Evolutionary conservation across 1,139 yeast species (phyloP), one percentile per base, ranked within the genome.

Genomic region (Suhomyces ambrosiae): DNA sequence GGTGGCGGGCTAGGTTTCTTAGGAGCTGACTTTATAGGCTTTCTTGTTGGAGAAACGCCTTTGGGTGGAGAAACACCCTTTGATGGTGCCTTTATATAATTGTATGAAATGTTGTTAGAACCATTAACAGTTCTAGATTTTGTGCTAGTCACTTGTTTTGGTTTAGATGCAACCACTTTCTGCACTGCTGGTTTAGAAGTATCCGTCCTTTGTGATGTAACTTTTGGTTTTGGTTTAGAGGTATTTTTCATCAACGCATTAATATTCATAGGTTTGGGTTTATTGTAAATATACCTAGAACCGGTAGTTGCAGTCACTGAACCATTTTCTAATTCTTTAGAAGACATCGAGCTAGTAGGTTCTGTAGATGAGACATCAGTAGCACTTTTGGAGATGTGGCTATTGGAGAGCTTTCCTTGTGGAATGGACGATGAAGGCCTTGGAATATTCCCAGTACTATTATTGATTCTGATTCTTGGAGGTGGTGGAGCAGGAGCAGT

Each of bases 221-320:
- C 19, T 37, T 31, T 35, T 3, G 37, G 38, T 29, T 38, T 33
- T 23, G 44, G 30, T 18, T 40, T 36, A 12, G 34, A 28, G 19
- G 47, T 45, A 27, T 53, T 50, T 32, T 63, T 63, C 71, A 68
- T 66, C 31, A 66, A 49, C 15, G 59, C 55, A 33, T 52, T 54
- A 18, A 70, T 56, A 44, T 71, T 66, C 40, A 71, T 43, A 0
- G 76, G 76, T 45, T 67, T 61, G 3, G 77, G 76, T 46, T 71
- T 62, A 26, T 51, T 63, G 47, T 71, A 71, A 9, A 61, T 52
- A 42, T 68, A 70, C 12, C 34, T 26, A 10, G 33, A 5, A 7
- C 26, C 4, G 7, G 38, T 22, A 12, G 30, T n/a, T 11, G 24
- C 24, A 10, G 27, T 21, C 15, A 5, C 16, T 16, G 27, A 11